Evolutionary conservation across 192 early-diverging fungal species (phyloP).

Genomic region (Umbelopsis sp.): DNA sequence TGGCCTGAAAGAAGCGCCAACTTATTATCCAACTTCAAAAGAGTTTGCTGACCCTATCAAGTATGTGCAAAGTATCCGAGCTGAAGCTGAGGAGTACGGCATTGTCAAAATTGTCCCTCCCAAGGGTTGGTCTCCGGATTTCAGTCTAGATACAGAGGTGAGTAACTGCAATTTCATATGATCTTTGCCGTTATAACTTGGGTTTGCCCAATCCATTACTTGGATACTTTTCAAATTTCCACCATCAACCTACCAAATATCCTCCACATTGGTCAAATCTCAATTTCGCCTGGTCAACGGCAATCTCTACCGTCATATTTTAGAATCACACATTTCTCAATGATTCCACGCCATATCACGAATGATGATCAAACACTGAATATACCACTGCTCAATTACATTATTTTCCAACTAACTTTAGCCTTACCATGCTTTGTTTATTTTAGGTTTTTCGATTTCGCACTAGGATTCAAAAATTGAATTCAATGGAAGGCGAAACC

Average conservation of each 20-base stretch:
- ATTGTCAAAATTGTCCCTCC: conserved; percentile 96
- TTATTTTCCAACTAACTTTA: background rate
- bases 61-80: conserved; percentile 83
- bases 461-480: conserved; percentile 88
- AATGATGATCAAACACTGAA: too few relatives aligned
- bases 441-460: conserved; percentile 82
- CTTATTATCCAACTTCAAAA: conserved; percentile 76
- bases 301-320: background rate
- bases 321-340: too few relatives aligned
- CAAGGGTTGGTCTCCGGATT: conserved; percentile 78
- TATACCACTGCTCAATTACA: background rate
- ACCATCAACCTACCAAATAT: too few relatives aligned
- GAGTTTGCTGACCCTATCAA: conserved; percentile 85
- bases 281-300: background rate
- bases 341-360: too few relatives aligned
- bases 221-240: background rate
- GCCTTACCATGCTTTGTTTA: background rate
- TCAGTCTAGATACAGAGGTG: conserved; percentile 83
- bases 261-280: too few relatives aligned
- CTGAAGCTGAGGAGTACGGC: conserved; percentile 76
- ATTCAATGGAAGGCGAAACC: conserved; percentile 89
- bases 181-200: background rate
- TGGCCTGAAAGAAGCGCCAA: conserved; percentile 74
- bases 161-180: background rate
- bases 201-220: background rate